phyloP scores from a whole-genome alignment of 148 eudicot species.

The Hydrangea macrophylla region DNA sequence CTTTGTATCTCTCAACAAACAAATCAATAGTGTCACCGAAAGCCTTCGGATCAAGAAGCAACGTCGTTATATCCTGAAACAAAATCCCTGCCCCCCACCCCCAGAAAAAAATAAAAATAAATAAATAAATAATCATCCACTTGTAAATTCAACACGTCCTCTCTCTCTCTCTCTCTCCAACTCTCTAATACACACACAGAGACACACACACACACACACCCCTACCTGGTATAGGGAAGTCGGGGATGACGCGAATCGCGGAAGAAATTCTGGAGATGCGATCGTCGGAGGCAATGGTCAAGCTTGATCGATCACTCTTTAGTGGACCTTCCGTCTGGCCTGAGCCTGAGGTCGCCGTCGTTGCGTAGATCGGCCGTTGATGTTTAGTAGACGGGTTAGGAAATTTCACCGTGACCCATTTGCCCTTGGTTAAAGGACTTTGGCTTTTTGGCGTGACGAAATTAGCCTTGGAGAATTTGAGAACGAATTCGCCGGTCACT shows the following conservation, averaged over 20 bases:
- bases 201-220: not conserved
- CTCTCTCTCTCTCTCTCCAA: too few relatives aligned
- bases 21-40: constrained; percentile 92
- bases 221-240: constrained; percentile 90
- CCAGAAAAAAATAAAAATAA: not conserved
- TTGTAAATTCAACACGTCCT: not conserved
- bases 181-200: not conserved
- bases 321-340: not conserved
- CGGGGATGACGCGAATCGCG: constrained; percentile 76
- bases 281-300: constrained; percentile 38
- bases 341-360: not conserved
- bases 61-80: constrained; percentile 96
- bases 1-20: constrained; percentile 91
- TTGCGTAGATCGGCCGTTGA: constrained; percentile 9
- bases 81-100: constrained; percentile 44
- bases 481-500: not conserved
- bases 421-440: constrained; percentile 14
- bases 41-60: constrained; percentile 87
- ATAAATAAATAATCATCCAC: not conserved
- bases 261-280: constrained; percentile 62
- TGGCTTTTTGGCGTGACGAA: constrained; percentile 10
- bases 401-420: constrained; percentile 12
- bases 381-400: constrained; percentile 6
- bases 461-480: constrained; percentile 11
- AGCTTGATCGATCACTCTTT: not conserved